phyloP scores from a whole-genome alignment of 805 yeast genomes.

The Kazachstania bromeliacearum region DNA sequence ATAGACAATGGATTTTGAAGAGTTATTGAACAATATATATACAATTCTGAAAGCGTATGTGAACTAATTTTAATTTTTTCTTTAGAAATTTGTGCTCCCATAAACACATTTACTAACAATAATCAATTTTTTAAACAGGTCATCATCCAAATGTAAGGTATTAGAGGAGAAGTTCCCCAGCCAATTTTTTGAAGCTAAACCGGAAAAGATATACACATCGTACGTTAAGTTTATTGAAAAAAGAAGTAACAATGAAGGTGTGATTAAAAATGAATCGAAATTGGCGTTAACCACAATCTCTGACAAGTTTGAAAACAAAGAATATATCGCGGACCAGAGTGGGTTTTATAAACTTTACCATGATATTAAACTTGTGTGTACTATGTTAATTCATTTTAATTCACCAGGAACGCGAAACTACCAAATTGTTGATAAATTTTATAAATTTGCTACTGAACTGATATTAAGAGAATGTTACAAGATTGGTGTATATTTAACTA shows the following conservation, averaged over 20 bases:
- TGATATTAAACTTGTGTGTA: constrained; percentile 52
- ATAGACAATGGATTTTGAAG: constrained; percentile 1
- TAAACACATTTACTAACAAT: constrained; percentile 5
- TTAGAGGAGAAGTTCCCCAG: constrained; percentile 35
- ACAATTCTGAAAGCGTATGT: constrained; percentile 17
- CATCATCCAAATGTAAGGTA: constrained; percentile 26
- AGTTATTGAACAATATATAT: constrained; percentile 12
- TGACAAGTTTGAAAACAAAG: constrained; percentile 31
- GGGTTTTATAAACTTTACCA: constrained; percentile 52
- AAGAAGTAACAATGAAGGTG: constrained; percentile 14
- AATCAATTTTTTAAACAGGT: constrained; percentile 3
- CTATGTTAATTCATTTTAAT: constrained; percentile 37
- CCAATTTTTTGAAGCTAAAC: constrained; percentile 38
- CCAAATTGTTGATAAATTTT: constrained; percentile 49
- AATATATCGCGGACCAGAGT: constrained; percentile 31
- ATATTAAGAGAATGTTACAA: constrained; percentile 52
- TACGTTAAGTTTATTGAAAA: constrained; percentile 31
- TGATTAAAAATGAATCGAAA: constrained; percentile 18
- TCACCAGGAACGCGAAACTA: constrained; percentile 44
- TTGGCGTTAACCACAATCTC: constrained; percentile 33
- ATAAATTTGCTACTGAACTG: constrained; percentile 51
- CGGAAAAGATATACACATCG: constrained; percentile 36
- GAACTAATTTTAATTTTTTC: too few relatives aligned
- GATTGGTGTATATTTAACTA: constrained; percentile 28
- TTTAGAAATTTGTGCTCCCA: too few relatives aligned